Conservation (phyloP, 495 filamentous ascomycete genomes). For the Barbatosphaeria neglecta region DNA sequence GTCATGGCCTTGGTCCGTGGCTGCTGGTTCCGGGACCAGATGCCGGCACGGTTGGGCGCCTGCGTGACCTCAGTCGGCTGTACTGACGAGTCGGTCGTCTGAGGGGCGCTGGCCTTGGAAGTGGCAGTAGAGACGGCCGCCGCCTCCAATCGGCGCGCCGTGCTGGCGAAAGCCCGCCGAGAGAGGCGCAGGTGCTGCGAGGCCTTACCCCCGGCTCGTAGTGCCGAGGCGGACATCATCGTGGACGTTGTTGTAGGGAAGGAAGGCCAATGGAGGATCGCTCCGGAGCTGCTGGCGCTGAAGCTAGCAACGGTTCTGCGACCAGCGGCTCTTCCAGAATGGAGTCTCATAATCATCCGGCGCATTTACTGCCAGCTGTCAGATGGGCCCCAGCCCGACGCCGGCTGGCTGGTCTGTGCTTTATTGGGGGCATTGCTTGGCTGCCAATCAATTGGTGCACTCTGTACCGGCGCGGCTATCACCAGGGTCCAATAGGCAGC, state of each 20-base stretch:
- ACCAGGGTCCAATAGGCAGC: no score
- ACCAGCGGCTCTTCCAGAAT: background rate
- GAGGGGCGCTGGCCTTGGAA: conserved; percentile 41
- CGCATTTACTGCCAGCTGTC: no score
- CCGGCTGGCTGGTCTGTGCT: no score
- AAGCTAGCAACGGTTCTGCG: background rate
- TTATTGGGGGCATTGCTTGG: no score
- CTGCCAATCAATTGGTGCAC: no score
- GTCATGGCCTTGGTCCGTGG: conserved; percentile 72
- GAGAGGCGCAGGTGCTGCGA: conserved; percentile 16
- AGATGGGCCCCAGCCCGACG: no score
- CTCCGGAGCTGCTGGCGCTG: conserved; percentile 9
- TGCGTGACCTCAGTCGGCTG: conserved; percentile 55
- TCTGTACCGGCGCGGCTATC: no score
- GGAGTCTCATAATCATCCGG: no score
- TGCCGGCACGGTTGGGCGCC: conserved; percentile 70
- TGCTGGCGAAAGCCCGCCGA: conserved; percentile 23
- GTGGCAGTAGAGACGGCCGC: conserved; percentile 41
- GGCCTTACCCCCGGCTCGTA: conserved; percentile 26
- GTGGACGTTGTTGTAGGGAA: conserved; percentile 19
- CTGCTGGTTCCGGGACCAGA: conserved; percentile 78
- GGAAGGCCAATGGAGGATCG: conserved; percentile 9
- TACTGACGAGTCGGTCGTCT: conserved; percentile 35
- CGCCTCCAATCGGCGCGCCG: conserved; percentile 25
- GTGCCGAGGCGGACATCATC: conserved; percentile 48